Evolutionary conservation across 306 rosid species (phyloP), one percentile per base, ranked within the genome.

Genomic region (Prosopis cineraria): DNA sequence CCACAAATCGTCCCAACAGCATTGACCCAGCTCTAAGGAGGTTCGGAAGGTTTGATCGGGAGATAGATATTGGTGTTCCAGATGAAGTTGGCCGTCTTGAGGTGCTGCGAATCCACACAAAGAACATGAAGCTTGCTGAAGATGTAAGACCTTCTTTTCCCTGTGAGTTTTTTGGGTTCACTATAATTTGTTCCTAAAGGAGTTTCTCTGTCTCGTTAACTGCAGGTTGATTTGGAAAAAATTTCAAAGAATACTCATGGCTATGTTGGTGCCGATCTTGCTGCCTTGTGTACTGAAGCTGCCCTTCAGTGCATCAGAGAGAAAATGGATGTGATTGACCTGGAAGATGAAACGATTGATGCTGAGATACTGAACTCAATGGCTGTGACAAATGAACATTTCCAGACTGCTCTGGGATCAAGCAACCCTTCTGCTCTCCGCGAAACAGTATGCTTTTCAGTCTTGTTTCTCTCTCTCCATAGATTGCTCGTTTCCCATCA

Each of bases 1-100:
- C 92, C 47, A 90, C 92, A 6, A 90, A 90, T 82, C 90, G 91
- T 17, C 95, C 92, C 41, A 90, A 90, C 85, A 90, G 92, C 78
- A 90, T 90, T 58, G 95, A 90, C 75, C 89, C 92, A 24, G 92
- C 95, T 74, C 84, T 90, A 43, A 90, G 92, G 79, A 86, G 95
- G 86, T 88, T 90, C 81, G 95, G 95, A 56, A 88, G 95, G 82
- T 90, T 90, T 81, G 95, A 90, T 74, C 76, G 95, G 84, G 95
- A 90, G 62, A 90, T 90, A 53, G 95, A 90, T 74, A 90, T 90
- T 65, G 95, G 92, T 68, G 92, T 90, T 64, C 95, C 88, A 0
- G 92, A 90, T 78, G 95, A 90, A 79, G 30, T 90, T 77, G 95
- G 95, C 16, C 89, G 92, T 45, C 92, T 88, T 64, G 95, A 90